These are phyloP conservation scores for Canna indica DNA, from an alignment of 176 grass and related monocot genomes.

Conservation along the genomic window DNA sequence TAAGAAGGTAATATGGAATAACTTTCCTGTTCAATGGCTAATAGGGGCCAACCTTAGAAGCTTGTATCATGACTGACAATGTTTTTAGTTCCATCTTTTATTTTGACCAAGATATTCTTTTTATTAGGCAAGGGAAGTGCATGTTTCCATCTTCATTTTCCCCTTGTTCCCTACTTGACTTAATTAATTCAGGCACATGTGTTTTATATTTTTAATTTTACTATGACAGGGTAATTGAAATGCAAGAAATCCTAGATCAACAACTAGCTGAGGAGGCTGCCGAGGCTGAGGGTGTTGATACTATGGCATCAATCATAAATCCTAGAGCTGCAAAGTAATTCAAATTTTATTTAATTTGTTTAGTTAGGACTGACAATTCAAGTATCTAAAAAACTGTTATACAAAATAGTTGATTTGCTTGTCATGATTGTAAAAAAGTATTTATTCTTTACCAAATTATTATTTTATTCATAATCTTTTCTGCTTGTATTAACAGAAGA, in stretches of 20 bases:
- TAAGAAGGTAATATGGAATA: too few relatives aligned
- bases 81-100: too few relatives aligned
- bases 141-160: background rate
- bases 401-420: background rate
- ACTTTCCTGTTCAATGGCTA: too few relatives aligned
- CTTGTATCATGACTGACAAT: too few relatives aligned
- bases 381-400: background rate
- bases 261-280: slow-evolving; percentile 98
- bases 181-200: slow-evolving; percentile 11
- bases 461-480: background rate
- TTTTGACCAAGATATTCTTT: too few relatives aligned
- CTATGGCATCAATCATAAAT: slow-evolving; percentile 81
- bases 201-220: slow-evolving; percentile 26
- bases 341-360: background rate
- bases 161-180: background rate
- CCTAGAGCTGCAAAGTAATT: slow-evolving; percentile 88
- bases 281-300: slow-evolving; percentile 80
- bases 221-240: slow-evolving; percentile 83
- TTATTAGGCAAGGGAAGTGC: too few relatives aligned
- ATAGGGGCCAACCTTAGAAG: too few relatives aligned
- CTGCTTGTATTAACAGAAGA: background rate
- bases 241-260: slow-evolving; percentile 99
- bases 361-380: slow-evolving; percentile 12
- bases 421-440: background rate
- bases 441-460: background rate